Conservation (phyloP, 2,329 filamentous ascomycete genomes). For the Clonostachys solani region DNA sequence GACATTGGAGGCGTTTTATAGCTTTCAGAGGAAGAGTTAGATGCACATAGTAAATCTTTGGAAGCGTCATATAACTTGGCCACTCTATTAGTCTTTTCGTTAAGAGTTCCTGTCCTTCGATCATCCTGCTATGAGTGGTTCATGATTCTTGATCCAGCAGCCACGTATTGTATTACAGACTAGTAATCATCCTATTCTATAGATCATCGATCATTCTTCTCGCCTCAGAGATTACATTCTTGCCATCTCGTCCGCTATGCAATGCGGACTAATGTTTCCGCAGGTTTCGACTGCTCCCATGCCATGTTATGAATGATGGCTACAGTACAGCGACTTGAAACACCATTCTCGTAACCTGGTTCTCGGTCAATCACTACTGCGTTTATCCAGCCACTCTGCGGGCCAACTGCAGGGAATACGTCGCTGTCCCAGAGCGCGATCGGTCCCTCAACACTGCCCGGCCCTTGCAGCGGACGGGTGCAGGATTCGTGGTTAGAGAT, state of each 20-base stretch:
- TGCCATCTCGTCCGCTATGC: not conserved
- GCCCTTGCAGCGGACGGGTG: not conserved
- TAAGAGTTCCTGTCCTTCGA: no score
- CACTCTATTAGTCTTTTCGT: no score
- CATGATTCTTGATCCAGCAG: no score
- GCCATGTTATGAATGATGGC: not conserved
- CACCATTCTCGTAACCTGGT: not conserved
- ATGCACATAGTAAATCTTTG: no score
- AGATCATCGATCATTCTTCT: no score
- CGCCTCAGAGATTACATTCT: no score
- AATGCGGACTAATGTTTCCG: not conserved
- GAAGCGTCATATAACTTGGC: no score
- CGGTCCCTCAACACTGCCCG: not conserved
- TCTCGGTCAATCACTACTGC: not conserved
- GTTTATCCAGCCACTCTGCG: not conserved
- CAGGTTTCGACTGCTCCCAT: not conserved
- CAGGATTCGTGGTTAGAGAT: not conserved
- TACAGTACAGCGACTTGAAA: not conserved
- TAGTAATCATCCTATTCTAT: no score
- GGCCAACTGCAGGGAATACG: not conserved
- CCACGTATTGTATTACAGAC: no score
- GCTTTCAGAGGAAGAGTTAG: no score
- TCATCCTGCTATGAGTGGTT: no score
- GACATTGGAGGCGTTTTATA: no score
- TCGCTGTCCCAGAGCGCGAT: not conserved